Conservation (phyloP, 495 filamentous ascomycete genomes). For the Symbiotaphrina buchneri region DNA sequence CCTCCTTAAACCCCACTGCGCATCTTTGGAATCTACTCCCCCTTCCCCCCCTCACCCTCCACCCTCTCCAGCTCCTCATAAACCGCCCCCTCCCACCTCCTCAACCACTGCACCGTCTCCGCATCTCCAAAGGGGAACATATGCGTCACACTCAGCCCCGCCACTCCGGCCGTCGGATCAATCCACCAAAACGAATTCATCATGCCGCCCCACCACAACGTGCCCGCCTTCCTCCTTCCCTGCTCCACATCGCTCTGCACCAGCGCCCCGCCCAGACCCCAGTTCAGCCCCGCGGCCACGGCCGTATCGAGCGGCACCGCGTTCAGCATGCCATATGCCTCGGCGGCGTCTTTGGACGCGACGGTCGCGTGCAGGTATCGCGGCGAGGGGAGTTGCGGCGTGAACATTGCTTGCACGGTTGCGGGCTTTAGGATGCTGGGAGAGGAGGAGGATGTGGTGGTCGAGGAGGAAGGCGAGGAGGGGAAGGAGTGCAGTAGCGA, state of each 20-base stretch:
- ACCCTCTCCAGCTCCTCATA: no score
- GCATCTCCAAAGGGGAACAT: not conserved
- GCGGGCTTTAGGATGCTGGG: no score
- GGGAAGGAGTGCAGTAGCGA: conserved; percentile 6
- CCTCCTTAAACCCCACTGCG: not conserved
- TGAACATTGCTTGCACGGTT: not conserved
- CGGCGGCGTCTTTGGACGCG: no score
- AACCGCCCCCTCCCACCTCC: no score
- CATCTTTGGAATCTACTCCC: no score
- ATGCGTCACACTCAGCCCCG: not conserved
- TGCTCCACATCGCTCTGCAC: not conserved
- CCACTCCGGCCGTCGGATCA: not conserved
- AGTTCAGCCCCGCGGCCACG: not conserved
- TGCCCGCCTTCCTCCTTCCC: not conserved
- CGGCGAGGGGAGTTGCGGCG: conserved; percentile 1
- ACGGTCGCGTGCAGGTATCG: no score
- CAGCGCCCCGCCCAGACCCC: not conserved
- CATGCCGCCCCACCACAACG: not conserved
- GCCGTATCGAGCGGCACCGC: not conserved
- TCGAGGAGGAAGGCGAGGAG: not conserved
- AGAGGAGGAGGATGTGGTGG: no score
- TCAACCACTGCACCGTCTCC: not conserved
- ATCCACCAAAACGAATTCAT: conserved; percentile 1
- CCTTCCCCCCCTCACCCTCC: no score
- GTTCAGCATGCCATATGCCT: not conserved